Evolutionary conservation across 495 filamentous ascomycete genomes (phyloP).

Genomic region (Talaromyces borbonicus): DNA sequence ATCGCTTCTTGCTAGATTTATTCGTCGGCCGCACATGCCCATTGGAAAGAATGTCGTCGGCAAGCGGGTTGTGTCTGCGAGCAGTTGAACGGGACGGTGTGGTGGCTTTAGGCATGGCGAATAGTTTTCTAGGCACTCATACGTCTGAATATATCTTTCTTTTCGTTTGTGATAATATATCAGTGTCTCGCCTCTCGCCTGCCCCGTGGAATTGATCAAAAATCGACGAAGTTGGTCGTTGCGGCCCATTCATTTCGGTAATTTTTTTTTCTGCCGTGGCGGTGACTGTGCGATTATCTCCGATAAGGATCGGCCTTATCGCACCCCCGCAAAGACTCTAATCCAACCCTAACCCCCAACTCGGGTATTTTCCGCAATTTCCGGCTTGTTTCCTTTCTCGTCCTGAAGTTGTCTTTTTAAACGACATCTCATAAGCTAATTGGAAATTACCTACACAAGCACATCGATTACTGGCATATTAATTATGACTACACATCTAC

Average conservation of each 20-base stretch:
- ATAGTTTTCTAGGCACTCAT: too few relatives aligned
- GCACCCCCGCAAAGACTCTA: not conserved
- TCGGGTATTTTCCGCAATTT: not conserved
- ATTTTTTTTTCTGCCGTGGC: slow-evolving; percentile 9
- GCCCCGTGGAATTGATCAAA: not conserved
- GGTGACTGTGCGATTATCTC: slow-evolving; percentile 9
- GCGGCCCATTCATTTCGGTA: not conserved
- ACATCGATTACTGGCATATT: too few relatives aligned
- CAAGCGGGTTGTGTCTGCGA: slow-evolving; percentile 60
- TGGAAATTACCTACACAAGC: too few relatives aligned
- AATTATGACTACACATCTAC: too few relatives aligned
- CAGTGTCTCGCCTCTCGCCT: not conserved
- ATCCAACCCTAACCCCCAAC: too few relatives aligned
- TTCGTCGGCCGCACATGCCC: slow-evolving; percentile 49
- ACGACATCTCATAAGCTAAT: too few relatives aligned
- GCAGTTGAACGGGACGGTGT: slow-evolving; percentile 27
- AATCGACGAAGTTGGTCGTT: not conserved
- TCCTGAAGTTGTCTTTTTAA: too few relatives aligned
- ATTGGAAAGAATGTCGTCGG: slow-evolving; percentile 58
- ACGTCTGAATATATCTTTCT: not conserved
- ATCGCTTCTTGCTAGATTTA: slow-evolving; percentile 46
- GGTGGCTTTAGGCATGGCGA: slow-evolving; percentile 34
- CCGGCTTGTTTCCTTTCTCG: not conserved
- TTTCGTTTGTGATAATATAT: not conserved
- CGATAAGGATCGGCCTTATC: slow-evolving; percentile 1